These are phyloP conservation scores for Omphalotus olearius DNA, from an alignment of 1,284 basidiomycete species.

Conservation along the genomic window DNA sequence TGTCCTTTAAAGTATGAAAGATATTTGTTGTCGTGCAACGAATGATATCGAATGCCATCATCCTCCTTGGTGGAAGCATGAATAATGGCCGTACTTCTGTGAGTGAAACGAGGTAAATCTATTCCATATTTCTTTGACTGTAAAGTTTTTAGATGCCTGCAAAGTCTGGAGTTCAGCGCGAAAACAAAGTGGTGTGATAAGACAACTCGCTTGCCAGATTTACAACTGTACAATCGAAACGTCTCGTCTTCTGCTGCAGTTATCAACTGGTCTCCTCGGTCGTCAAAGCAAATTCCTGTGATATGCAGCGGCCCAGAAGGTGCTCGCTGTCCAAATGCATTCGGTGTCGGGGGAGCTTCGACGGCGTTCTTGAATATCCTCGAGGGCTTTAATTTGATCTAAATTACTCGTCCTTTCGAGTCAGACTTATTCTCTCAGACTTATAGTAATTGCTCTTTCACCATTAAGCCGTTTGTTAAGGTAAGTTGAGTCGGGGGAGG, in stretches of 20 bases:
- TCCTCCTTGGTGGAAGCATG: constrained; percentile 96
- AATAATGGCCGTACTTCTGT: constrained; percentile 80
- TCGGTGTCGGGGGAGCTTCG: constrained; percentile 54
- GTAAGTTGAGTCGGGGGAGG: constrained; percentile 7
- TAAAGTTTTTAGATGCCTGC: constrained; percentile 70
- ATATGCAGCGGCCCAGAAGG: constrained; percentile 62
- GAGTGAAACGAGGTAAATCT: constrained; percentile 91
- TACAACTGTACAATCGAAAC: constrained; percentile 85
- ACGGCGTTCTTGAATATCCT: constrained; percentile 84
- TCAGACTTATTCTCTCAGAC: background rate
- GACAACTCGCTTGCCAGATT: constrained; percentile 85
- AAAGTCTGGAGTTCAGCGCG: constrained; percentile 18
- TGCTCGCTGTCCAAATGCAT: constrained; percentile 31
- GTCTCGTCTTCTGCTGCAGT: constrained; percentile 94
- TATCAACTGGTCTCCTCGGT: constrained; percentile 81
- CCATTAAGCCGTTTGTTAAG: constrained; percentile 34
- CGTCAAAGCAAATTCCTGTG: constrained; percentile 89
- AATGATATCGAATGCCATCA: constrained; percentile 93
- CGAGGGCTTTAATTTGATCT: constrained; percentile 81
- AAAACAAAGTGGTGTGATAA: constrained; percentile 17
- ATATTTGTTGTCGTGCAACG: constrained; percentile 94
- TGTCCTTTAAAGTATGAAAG: constrained; percentile 95
- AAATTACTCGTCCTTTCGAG: background rate
- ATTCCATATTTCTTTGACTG: constrained; percentile 97
- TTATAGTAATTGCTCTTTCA: constrained; percentile 19